Evolutionary conservation across 305 asterid genomes (phyloP), one percentile per base, ranked within the genome.

Genomic region (Striga hermonthica): DNA sequence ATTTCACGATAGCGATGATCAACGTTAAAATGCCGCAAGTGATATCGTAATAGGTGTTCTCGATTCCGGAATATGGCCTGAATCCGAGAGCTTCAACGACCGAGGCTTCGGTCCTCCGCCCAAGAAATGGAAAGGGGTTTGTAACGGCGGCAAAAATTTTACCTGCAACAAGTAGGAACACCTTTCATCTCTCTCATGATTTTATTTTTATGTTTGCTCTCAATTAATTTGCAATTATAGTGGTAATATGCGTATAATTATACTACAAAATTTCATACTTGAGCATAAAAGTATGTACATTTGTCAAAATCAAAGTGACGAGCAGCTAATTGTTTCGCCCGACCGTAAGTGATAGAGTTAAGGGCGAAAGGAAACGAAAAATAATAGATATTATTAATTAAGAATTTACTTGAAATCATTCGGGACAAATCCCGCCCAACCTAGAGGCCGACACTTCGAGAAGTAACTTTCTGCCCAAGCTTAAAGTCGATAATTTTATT

Each of bases 81-180:
- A 75, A 44, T 78, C 83, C 1, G 53, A 70, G 62, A 81, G 83
- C 56, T 78, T 81, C 28, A 54, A 9, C 9, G 83, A 73, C 11
- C n/a, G 59, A 28, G 80, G 76, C 0, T 76, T 70, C 12, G 64
- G 80, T 28, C 80, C 78, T 41, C 56, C 74, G 59, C 83, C 86
- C 34, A 52, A 66, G 59, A 78, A 83, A 72, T 81, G 86, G 86
- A 83, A 77, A 54, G 86, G 86, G 9, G 75, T 28, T 9, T 80
- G 85, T 34, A 22, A 74, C 2, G 83, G 83, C 37, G 81, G 85
- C 71, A 36, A 57, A 34, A 70, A 75, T 31, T 82, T 78, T 50
- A 60, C 74, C 5, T 80, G 85, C 68, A 79, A 75, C 76, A 75
- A 69, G 85, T 80, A 71, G 69, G 38, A 35, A 44, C 4, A 12